These are phyloP conservation scores for Beta macrorhiza DNA, from an alignment of 179 eudicot genomes.

Conservation along the genomic window DNA sequence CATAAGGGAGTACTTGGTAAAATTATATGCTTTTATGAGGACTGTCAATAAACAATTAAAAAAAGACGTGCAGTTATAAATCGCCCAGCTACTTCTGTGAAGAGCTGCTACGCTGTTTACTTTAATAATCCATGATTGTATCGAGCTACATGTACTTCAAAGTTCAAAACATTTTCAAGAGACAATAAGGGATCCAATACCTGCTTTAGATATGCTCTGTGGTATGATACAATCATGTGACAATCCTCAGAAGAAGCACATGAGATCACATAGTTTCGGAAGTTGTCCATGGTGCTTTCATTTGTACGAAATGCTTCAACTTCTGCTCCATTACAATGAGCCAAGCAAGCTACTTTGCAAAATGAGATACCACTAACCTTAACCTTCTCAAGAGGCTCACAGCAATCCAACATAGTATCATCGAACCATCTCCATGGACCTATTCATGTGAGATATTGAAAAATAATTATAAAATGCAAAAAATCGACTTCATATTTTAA, in stretches of 20 bases:
- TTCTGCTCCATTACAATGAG: conserved; percentile 50
- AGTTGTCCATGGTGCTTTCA: conserved; percentile 35
- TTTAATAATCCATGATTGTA: no score
- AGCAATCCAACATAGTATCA: conserved; percentile 49
- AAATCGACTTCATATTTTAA: neutral
- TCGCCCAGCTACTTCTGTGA: no score
- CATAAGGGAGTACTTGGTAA: no score
- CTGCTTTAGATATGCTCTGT: conserved; percentile 35
- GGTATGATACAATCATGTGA: conserved; percentile 42
- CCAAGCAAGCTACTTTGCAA: conserved; percentile 46
- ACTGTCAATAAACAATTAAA: no score
- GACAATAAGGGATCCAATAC: conserved; percentile 25
- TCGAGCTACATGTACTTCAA: neutral
- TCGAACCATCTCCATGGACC: conserved; percentile 57
- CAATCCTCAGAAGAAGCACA: conserved; percentile 38
- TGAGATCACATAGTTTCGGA: conserved; percentile 34
- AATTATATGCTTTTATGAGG: no score
- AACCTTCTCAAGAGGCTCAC: conserved; percentile 46
- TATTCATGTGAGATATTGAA: neutral
- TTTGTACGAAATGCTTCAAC: conserved; percentile 40
- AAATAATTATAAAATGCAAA: neutral
- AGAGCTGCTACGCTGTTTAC: no score
- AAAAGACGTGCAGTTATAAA: no score
- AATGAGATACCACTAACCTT: conserved; percentile 42
- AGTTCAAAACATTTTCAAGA: neutral